Conservation (phyloP, 352 stramenopile genomes). For the Pythium oligandrum region DNA sequence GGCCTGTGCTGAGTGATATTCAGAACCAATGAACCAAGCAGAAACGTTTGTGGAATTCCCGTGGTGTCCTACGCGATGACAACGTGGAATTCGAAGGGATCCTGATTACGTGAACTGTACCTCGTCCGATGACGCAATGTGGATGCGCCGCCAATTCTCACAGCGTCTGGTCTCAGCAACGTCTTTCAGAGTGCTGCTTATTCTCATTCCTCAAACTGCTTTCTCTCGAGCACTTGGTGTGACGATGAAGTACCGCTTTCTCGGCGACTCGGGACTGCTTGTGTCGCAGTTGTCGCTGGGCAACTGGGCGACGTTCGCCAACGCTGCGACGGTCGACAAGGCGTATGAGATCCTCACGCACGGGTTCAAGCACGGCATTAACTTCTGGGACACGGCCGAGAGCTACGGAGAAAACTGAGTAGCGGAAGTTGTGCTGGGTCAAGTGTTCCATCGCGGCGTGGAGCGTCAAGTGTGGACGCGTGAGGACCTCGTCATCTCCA, state of each 20-base stretch:
- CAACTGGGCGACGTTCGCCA: constrained; percentile 9
- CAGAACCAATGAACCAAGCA: too few species aligned
- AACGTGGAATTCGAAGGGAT: too few species aligned
- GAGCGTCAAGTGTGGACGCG: constrained; percentile 16
- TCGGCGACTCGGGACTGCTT: constrained; percentile 19
- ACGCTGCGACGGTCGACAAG: not conserved
- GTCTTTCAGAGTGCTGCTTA: too few species aligned
- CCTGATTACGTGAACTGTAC: too few species aligned
- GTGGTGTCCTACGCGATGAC: too few species aligned
- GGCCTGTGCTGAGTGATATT: too few species aligned
- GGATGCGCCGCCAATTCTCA: too few species aligned
- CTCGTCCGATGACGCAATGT: too few species aligned
- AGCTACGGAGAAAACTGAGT: constrained; percentile 21
- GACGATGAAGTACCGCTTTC: constrained; percentile 20
- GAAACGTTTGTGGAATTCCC: too few species aligned
- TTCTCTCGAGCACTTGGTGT: too few species aligned
- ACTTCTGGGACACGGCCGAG: constrained; percentile 55
- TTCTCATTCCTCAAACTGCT: too few species aligned
- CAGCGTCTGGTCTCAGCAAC: too few species aligned
- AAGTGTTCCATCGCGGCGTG: constrained; percentile 21
- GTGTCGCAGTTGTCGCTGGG: constrained; percentile 16
- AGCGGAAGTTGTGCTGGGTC: constrained; percentile 30
- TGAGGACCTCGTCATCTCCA: constrained; percentile 51
- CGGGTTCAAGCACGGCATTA: constrained; percentile 38
- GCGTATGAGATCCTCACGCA: constrained; percentile 29